Conservation (phyloP, 2,329 filamentous ascomycete species). For the Malbranchea cinnamomea region DNA sequence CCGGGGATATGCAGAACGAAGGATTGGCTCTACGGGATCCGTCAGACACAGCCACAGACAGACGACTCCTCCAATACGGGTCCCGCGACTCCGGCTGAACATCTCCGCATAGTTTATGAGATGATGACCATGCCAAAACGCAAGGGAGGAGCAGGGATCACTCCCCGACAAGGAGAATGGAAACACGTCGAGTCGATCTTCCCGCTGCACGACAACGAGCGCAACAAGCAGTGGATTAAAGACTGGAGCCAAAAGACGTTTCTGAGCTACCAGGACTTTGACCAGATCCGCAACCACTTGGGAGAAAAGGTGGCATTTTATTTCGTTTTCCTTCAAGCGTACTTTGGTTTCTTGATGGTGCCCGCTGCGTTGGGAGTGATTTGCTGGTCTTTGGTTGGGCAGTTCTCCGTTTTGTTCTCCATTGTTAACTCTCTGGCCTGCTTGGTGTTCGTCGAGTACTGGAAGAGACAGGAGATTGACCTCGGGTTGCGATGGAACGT, state of each 20-base stretch:
- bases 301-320: slow-evolving; percentile 81
- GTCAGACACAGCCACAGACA: slow-evolving; percentile 58
- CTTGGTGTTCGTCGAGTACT: slow-evolving; percentile 82
- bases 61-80: slow-evolving; percentile 59
- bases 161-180: slow-evolving; percentile 54
- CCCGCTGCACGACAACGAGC: slow-evolving; percentile 59
- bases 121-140: slow-evolving; percentile 60
- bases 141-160: slow-evolving; percentile 67
- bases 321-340: slow-evolving; percentile 84
- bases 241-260: slow-evolving; percentile 59
- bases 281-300: slow-evolving; percentile 60
- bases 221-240: slow-evolving; percentile 63
- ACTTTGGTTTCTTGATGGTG: slow-evolving; percentile 73
- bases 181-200: slow-evolving; percentile 59
- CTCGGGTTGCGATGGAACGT: slow-evolving; percentile 81
- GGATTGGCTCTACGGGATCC: slow-evolving; percentile 86
- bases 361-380: slow-evolving; percentile 63
- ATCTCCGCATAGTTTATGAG: slow-evolving; percentile 73
- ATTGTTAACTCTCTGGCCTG: slow-evolving; percentile 71
- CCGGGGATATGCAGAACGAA: slow-evolving; percentile 45
- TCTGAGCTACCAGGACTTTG: slow-evolving; percentile 50
- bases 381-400: slow-evolving; percentile 68
- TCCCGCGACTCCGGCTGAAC: slow-evolving; percentile 74
- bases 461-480: slow-evolving; percentile 86
- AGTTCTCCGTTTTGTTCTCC: slow-evolving; percentile 71